A percentile compares a stretch with the other conserved stretches of the same genome.
These are phyloP conservation scores for Populus hybrid DNA, from an alignment of 441 rosid genomes.

Conservation along the genomic window DNA sequence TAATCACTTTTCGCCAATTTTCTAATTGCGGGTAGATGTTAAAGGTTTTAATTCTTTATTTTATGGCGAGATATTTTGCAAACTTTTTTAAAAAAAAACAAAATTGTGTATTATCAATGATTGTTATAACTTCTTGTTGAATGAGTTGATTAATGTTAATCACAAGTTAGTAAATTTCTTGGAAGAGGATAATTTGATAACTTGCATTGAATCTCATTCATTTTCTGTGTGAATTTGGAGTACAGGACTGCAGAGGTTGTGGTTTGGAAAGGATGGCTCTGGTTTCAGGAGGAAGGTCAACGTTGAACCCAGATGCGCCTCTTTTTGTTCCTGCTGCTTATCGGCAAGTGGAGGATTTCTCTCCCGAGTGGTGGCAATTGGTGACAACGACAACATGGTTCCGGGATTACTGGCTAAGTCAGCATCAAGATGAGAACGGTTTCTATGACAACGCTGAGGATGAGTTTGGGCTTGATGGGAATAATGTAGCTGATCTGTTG, in stretches of 20 bases:
- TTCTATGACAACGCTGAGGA: slow-evolving; percentile 41
- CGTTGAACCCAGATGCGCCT: slow-evolving; percentile 83
- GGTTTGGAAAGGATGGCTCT: slow-evolving; percentile 50
- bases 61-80: neutral
- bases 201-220: neutral
- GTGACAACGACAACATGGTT: slow-evolving; percentile 76
- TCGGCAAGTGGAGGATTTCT: slow-evolving; percentile 81
- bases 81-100: neutral
- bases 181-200: too few species aligned
- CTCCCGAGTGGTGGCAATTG: slow-evolving; percentile 92
- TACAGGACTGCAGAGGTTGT: too few species aligned
- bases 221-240: slow-evolving; percentile 11
- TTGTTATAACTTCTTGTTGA: too few species aligned
- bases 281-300: slow-evolving; percentile 70
- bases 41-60: neutral
- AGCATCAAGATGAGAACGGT: slow-evolving; percentile 51
- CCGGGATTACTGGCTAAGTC: slow-evolving; percentile 74
- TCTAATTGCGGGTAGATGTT: neutral
- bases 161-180: slow-evolving; percentile 16
- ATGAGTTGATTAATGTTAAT: slow-evolving; percentile 8
- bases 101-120: neutral
- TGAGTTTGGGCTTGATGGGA: slow-evolving; percentile 24
- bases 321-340: slow-evolving; percentile 79
- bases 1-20: neutral
- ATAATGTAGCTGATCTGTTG: slow-evolving; percentile 48